These are phyloP conservation scores for Candida dubliniensis DNA, from an alignment of 1,139 yeast genomes.

Conservation along the genomic window DNA sequence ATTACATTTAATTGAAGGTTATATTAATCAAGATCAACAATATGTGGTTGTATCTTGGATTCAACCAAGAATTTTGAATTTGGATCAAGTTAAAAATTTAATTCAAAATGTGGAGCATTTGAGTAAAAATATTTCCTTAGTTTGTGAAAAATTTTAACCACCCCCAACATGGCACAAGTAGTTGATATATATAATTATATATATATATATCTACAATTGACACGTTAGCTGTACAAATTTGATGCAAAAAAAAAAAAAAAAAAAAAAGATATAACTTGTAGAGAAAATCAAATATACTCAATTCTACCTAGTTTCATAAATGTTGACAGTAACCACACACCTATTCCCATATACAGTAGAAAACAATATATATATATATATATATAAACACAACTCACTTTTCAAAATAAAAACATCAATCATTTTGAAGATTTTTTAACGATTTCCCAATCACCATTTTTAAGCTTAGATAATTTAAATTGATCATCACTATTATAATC, in stretches of 20 bases:
- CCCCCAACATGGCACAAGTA: no score
- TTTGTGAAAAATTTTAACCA: background rate
- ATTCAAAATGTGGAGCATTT: background rate
- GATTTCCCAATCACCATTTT: conserved; percentile 5
- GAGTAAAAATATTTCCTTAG: background rate
- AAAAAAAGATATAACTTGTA: no score
- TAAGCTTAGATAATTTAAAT: conserved; percentile 14
- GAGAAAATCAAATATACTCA: no score
- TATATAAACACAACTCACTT: no score
- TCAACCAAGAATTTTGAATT: conserved; percentile 90
- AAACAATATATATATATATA: background rate
- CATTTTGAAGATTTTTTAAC: background rate
- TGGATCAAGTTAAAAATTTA: conserved; percentile 75
- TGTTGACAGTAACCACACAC: no score
- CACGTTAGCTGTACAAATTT: no score
- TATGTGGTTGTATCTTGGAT: conserved; percentile 86
- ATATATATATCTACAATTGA: no score
- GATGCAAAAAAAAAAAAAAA: no score
- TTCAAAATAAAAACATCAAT: background rate
- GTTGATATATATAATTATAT: background rate
- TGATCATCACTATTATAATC: conserved; percentile 14
- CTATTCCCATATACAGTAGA: no score
- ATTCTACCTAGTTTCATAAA: no score
- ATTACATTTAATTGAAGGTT: conserved; percentile 77
- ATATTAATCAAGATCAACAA: conserved; percentile 82